Base-by-base conservation (phyloP, 2,329 filamentous ascomycete species). In the Beauveria bassiana region DNA sequence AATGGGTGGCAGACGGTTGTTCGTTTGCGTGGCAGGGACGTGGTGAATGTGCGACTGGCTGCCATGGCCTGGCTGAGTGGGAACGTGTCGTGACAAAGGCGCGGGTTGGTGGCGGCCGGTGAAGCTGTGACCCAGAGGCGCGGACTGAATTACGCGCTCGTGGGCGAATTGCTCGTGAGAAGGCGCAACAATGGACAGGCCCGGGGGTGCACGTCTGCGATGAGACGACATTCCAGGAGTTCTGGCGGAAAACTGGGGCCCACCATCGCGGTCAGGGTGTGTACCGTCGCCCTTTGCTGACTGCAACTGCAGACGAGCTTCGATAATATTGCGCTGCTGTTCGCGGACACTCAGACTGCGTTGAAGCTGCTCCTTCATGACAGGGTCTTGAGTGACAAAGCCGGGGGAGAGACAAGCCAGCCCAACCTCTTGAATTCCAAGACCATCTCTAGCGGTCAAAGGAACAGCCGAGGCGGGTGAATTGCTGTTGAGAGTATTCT, bases 101-200 rank as follows among this genome's bases (percentile, higher is more conserved):
- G 88, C 87, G 5, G 88, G 84, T 68, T 92, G 86, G 71, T 96
- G 87, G 63, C 95, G 86, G 63, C 93, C 93, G 8, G 95, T 97
- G 72, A 99, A 99, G 43, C 91, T 96, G 72, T 97, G 93, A 68
- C 96, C 88, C 26, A 99, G 83, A 18, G 95, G 95, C 8, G 95
- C 95, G 4, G 95, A 99, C 75, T 99, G 95, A 64, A 99, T 96
- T 42, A 98, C 92, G 68, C 95, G 85, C 79, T 99, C 95, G 70
- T 92, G 87, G 68, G 93, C 91, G 71, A 98, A 98, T 64, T 93
- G 89, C 68, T 95, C 87, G 66, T 96, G 92, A 6, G 92, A 91
- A 1, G 95, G 95, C 28, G 95, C 90, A n/a, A 96, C 90, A 67
- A 99, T 99, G 62, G 92, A 96, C 54, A 99, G 80, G 50, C 93